These are phyloP conservation scores for Rhodotorula toruloides DNA, from an alignment of 768 basidiomycete species.

Conservation along the genomic window DNA sequence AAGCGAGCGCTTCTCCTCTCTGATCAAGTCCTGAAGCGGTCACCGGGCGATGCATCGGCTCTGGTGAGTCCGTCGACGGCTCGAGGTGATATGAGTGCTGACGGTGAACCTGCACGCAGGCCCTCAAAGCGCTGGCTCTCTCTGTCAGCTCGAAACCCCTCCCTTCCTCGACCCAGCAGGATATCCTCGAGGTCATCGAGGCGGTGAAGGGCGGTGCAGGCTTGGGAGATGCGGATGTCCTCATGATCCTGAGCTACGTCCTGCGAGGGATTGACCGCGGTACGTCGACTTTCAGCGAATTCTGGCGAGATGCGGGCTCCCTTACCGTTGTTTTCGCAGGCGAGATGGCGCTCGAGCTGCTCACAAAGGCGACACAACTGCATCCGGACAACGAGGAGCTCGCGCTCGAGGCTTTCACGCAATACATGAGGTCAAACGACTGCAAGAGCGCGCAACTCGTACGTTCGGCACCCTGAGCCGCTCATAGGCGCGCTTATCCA, in stretches of 20 bases:
- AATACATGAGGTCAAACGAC: slow-evolving; percentile 9
- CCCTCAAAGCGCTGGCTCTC: slow-evolving; percentile 25
- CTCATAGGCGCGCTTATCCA: too few relatives aligned
- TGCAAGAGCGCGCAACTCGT: slow-evolving; percentile 23
- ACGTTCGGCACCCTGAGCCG: too few relatives aligned
- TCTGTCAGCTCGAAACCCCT: slow-evolving; percentile 15
- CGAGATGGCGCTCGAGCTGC: slow-evolving; percentile 13
- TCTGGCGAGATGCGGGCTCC: not conserved
- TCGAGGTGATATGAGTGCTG: not conserved
- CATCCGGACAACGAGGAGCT: slow-evolving; percentile 35
- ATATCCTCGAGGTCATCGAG: slow-evolving; percentile 19
- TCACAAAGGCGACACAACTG: slow-evolving; percentile 4
- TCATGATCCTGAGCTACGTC: slow-evolving; percentile 12
- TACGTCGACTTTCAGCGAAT: not conserved
- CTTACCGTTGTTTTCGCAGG: not conserved
- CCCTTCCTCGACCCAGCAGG: not conserved
- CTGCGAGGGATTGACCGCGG: slow-evolving; percentile 6
- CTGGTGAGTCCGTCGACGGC: slow-evolving; percentile 1
- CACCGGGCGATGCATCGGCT: slow-evolving; percentile 6
- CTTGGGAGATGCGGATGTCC: slow-evolving; percentile 21
- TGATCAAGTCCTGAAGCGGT: slow-evolving; percentile 26
- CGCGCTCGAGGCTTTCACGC: slow-evolving; percentile 27
- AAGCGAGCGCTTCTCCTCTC: slow-evolving; percentile 25
- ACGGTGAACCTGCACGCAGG: not conserved
- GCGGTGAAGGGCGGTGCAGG: slow-evolving; percentile 4